Evolutionary conservation across 768 basidiomycete species (phyloP).

Genomic region (Crassisporium funariophilum): DNA sequence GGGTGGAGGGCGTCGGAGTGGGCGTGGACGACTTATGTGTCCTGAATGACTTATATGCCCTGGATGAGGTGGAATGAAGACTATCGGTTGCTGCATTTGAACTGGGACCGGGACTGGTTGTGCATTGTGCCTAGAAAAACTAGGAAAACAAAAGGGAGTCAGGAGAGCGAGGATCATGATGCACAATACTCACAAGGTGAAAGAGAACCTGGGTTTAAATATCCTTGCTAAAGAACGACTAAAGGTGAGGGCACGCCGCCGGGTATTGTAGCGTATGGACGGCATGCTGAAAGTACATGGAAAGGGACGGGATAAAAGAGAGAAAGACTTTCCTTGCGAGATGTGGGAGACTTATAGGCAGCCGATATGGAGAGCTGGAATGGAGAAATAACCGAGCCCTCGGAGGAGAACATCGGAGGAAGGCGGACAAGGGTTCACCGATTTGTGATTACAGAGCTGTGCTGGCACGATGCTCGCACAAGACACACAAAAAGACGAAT

Average conservation of each 20-base stretch:
- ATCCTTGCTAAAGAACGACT: slow-evolving; percentile 53
- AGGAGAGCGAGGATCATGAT: neutral
- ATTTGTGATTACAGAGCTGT: slow-evolving; percentile 19
- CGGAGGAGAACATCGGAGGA: slow-evolving; percentile 23
- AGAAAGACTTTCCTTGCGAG: neutral
- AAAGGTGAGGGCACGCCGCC: slow-evolving; percentile 47
- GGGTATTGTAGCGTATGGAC: slow-evolving; percentile 45
- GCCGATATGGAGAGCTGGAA: slow-evolving; percentile 13
- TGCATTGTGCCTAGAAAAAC: neutral
- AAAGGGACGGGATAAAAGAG: slow-evolving; percentile 16
- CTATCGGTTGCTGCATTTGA: slow-evolving; percentile 4
- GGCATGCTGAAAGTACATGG: slow-evolving; percentile 28
- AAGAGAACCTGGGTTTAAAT: slow-evolving; percentile 39
- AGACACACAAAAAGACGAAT: slow-evolving; percentile 15
- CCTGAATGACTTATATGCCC: slow-evolving; percentile 16
- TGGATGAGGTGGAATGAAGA: slow-evolving; percentile 1
- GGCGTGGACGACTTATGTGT: slow-evolving; percentile 40
- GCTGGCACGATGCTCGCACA: slow-evolving; percentile 10
- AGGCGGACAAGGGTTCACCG: slow-evolving; percentile 15
- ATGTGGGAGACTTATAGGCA: slow-evolving; percentile 10
- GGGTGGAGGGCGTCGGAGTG: slow-evolving; percentile 33
- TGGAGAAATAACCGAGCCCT: slow-evolving; percentile 20
- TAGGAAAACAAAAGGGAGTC: neutral
- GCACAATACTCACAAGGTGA: slow-evolving; percentile 26
- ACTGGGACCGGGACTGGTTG: neutral